These are phyloP conservation scores for Neonothopanus nambi DNA, from an alignment of 1,284 basidiomycete species.

Conservation along the genomic window DNA sequence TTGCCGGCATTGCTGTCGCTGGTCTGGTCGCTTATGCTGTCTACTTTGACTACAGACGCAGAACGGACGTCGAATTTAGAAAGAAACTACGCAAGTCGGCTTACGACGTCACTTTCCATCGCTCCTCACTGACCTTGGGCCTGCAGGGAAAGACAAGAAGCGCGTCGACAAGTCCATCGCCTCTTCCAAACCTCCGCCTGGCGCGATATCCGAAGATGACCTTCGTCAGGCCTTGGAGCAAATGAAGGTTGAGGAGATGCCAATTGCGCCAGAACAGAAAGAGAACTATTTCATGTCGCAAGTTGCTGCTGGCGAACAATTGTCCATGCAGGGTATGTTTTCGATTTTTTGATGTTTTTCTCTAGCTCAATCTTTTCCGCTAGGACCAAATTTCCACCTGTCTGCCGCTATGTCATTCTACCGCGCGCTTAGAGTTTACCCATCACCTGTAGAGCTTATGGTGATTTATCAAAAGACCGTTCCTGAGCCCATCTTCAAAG, in stretches of 20 bases:
- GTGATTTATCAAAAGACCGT: constrained; percentile 93
- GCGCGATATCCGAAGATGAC: constrained; percentile 41
- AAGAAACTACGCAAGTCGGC: constrained; percentile 78
- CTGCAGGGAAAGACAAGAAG: constrained; percentile 86
- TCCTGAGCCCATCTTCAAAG: constrained; percentile 84
- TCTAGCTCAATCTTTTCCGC: neutral
- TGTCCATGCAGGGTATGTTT: constrained; percentile 72
- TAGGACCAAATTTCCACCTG: constrained; percentile 78
- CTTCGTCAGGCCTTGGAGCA: constrained; percentile 62
- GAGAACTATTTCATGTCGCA: constrained; percentile 92
- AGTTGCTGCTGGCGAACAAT: constrained; percentile 85
- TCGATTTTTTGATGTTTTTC: neutral
- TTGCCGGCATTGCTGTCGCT: constrained; percentile 67
- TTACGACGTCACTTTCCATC: constrained; percentile 7
- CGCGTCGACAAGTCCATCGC: constrained; percentile 79
- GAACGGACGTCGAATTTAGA: constrained; percentile 87
- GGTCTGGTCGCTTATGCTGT: constrained; percentile 78
- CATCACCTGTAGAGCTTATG: constrained; percentile 88
- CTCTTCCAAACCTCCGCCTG: constrained; percentile 50
- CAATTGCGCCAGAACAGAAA: constrained; percentile 69
- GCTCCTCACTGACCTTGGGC: constrained; percentile 12
- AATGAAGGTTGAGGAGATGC: constrained; percentile 65
- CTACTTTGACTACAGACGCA: constrained; percentile 95
- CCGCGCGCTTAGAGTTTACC: constrained; percentile 93
- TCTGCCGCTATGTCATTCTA: constrained; percentile 90